phyloP scores from a whole-genome alignment of 768 basidiomycete genomes.

The Tricholoma sp. region DNA sequence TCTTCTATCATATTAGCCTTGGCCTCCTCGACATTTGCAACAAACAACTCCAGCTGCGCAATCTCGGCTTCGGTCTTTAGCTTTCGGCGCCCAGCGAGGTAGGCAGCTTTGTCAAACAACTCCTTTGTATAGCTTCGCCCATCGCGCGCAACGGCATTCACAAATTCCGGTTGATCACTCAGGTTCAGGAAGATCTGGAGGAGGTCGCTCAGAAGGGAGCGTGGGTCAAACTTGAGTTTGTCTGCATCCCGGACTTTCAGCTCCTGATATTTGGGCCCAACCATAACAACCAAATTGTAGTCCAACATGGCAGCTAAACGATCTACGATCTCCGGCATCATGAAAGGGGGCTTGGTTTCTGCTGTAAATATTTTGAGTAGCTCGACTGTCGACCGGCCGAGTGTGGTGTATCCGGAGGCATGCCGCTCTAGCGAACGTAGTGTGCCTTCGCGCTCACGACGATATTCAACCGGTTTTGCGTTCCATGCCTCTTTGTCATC shows the following conservation, averaged over 20 bases:
- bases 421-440: conserved; percentile 79
- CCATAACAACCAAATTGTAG: conserved; percentile 86
- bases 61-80: conserved; percentile 81
- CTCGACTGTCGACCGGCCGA: conserved; percentile 86
- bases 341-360: conserved; percentile 87
- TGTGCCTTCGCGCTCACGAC: conserved; percentile 77
- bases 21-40: conserved; percentile 78
- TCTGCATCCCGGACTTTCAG: conserved; percentile 82
- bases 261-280: conserved; percentile 84
- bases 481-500: conserved; percentile 68
- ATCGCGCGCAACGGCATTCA: conserved; percentile 86
- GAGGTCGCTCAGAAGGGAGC: conserved; percentile 76
- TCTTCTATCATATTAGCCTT: conserved; percentile 81
- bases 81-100: conserved; percentile 52
- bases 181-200: conserved; percentile 89
- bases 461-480: conserved; percentile 58
- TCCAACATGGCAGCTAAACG: conserved; percentile 95
- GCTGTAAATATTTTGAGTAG: conserved; percentile 90
- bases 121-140: conserved; percentile 86
- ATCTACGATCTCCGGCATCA: conserved; percentile 95
- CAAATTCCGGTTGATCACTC: conserved; percentile 73
- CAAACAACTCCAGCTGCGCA: conserved; percentile 61
- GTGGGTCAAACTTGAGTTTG: conserved; percentile 87
- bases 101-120: conserved; percentile 75
- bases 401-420: conserved; percentile 80